Percentiles rank a stretch among this genome's conserved stretches.
These are phyloP conservation scores for Macrolepiota albuminosa DNA, from an alignment of 768 basidiomycete genomes.

Conservation along the genomic window DNA sequence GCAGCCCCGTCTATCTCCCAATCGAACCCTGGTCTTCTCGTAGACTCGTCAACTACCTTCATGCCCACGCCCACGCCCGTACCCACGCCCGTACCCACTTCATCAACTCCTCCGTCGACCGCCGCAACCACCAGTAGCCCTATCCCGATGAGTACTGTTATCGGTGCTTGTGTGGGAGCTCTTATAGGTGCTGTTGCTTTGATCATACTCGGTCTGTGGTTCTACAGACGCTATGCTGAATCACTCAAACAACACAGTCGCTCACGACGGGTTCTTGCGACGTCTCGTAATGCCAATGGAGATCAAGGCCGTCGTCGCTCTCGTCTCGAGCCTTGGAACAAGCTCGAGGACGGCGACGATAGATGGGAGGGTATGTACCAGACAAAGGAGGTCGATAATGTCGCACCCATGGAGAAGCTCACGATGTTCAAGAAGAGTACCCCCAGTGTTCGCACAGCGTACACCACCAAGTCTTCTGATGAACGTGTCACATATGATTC, in stretches of 20 bases:
- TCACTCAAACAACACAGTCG: slow-evolving; percentile 30
- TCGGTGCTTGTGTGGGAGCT: slow-evolving; percentile 61
- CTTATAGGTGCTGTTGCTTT: slow-evolving; percentile 50
- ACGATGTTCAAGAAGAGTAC: slow-evolving; percentile 62
- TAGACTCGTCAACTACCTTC: neutral
- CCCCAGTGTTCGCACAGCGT: slow-evolving; percentile 49
- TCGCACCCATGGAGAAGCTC: slow-evolving; percentile 54
- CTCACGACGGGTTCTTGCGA: slow-evolving; percentile 24
- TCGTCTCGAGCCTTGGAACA: slow-evolving; percentile 52
- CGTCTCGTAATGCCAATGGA: slow-evolving; percentile 31
- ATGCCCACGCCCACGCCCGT: neutral
- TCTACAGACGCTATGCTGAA: slow-evolving; percentile 46
- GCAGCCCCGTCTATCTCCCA: neutral
- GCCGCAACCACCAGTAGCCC: slow-evolving; percentile 22
- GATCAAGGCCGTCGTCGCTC: slow-evolving; percentile 42
- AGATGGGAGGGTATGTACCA: slow-evolving; percentile 41
- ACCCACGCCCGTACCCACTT: slow-evolving; percentile 7
- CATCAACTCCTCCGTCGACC: slow-evolving; percentile 13
- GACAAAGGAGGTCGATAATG: slow-evolving; percentile 37
- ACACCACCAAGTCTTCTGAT: slow-evolving; percentile 41
- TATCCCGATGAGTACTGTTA: slow-evolving; percentile 48
- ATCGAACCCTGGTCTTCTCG: slow-evolving; percentile 1
- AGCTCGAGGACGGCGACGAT: slow-evolving; percentile 47
- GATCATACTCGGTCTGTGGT: slow-evolving; percentile 47
- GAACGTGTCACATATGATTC: slow-evolving; percentile 34